Evolutionary conservation across 257 asterid genomes (phyloP).

Genomic region (Gentiana dahurica): DNA sequence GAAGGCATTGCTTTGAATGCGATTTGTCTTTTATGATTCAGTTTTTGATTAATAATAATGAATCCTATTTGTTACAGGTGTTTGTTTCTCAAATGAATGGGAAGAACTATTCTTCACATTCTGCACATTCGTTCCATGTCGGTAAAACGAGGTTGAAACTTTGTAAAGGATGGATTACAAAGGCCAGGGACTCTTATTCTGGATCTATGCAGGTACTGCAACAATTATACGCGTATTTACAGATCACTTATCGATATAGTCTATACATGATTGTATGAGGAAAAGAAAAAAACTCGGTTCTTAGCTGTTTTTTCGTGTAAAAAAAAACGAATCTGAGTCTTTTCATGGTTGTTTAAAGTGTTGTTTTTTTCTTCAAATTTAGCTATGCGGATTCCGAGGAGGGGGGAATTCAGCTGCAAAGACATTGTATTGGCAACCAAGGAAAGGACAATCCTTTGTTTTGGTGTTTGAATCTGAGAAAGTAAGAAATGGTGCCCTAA

Average conservation of each 20-base stretch:
- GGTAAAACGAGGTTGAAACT: conserved; percentile 91
- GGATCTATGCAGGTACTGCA: conserved; percentile 73
- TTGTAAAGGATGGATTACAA: conserved; percentile 96
- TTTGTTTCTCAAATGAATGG: conserved; percentile 94
- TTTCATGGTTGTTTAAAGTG: background rate
- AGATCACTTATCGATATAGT: too few species aligned
- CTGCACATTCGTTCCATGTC: conserved; percentile 64
- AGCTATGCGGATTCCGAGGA: conserved; percentile 96
- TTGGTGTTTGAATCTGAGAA: conserved; percentile 74
- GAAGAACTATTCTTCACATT: conserved; percentile 77
- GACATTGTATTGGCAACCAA: conserved; percentile 87
- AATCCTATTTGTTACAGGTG: conserved; percentile 34
- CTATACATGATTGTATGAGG: too few species aligned
- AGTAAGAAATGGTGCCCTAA: conserved; percentile 72
- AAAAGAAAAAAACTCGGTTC: too few species aligned
- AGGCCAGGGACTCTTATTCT: conserved; percentile 87
- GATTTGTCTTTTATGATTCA: too few species aligned
- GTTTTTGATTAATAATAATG: too few species aligned
- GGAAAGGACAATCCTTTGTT: conserved; percentile 83
- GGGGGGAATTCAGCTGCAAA: conserved; percentile 95
- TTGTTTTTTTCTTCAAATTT: conserved; percentile 6
- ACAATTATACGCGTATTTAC: too few species aligned
- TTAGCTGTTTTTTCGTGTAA: too few species aligned
- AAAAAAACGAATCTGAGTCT: too few species aligned
- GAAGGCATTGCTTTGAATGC: background rate